phyloP scores from a whole-genome alignment of 805 yeast genomes.

The Clavispora asparagi region DNA sequence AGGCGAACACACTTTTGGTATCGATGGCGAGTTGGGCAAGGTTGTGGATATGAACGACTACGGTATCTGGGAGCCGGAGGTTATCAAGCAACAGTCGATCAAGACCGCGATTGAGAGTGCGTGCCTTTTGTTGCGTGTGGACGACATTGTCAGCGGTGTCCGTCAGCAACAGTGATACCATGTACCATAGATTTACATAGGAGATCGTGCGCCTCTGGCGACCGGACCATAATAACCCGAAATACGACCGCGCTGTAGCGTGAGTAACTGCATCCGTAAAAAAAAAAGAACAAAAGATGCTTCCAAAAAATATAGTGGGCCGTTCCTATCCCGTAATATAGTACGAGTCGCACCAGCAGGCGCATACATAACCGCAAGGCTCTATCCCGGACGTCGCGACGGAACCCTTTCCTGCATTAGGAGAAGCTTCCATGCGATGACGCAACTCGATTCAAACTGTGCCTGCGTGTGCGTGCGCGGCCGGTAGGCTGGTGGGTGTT shows the following conservation, averaged over 20 bases:
- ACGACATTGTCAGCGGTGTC: slow-evolving; percentile 95
- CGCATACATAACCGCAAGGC: too few species aligned
- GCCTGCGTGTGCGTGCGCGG: background rate
- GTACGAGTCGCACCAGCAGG: too few species aligned
- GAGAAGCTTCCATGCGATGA: background rate
- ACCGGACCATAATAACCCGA: background rate
- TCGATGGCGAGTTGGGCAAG: slow-evolving; percentile 92
- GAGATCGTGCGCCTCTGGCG: slow-evolving; percentile 1
- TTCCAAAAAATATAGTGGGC: background rate
- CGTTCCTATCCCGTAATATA: too few species aligned
- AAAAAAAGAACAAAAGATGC: too few species aligned
- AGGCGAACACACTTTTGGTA: slow-evolving; percentile 80
- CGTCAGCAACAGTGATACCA: slow-evolving; percentile 39
- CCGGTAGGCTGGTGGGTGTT: slow-evolving; percentile 2
- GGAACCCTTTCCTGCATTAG: too few species aligned
- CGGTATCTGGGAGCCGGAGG: slow-evolving; percentile 99
- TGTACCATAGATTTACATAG: background rate
- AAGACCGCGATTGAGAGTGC: slow-evolving; percentile 99
- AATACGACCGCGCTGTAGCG: background rate
- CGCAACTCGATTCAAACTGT: background rate
- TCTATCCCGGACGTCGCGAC: too few species aligned
- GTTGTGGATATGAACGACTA: slow-evolving; percentile 92
- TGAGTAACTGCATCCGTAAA: too few species aligned
- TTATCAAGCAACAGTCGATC: slow-evolving; percentile 90
- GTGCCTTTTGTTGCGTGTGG: slow-evolving; percentile 88